These are phyloP conservation scores for Cladosporium oxysporum DNA, from an alignment of 2,329 filamentous ascomycete genomes.

Conservation along the genomic window DNA sequence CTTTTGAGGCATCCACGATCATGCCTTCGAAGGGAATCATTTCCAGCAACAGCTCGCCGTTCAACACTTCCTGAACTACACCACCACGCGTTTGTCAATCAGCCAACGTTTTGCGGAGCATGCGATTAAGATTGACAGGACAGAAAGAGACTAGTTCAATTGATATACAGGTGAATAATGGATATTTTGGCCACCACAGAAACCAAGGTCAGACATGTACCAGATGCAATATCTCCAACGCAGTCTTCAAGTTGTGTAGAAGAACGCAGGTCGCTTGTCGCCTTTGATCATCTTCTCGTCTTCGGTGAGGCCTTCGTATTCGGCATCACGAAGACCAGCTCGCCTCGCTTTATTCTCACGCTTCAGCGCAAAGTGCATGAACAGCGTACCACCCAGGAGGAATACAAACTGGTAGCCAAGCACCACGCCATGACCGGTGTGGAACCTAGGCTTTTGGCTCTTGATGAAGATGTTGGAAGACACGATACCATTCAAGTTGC, in stretches of 20 bases:
- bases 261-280: constrained; percentile 56
- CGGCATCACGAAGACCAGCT: constrained; percentile 66
- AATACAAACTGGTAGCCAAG: constrained; percentile 72
- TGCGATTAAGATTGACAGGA: not conserved
- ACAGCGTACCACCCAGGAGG: constrained; percentile 66
- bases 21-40: not conserved
- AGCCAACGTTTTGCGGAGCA: not conserved
- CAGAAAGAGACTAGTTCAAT: not conserved
- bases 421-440: constrained; percentile 71
- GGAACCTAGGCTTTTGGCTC: constrained; percentile 27
- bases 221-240: not conserved
- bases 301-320: constrained; percentile 63
- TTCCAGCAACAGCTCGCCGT: not conserved
- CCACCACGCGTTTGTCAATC: not conserved
- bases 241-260: constrained; percentile 29
- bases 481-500: constrained; percentile 86
- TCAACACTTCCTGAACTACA: not conserved
- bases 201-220: not conserved
- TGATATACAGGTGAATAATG: not conserved
- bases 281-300: constrained; percentile 67
- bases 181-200: not conserved
- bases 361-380: constrained; percentile 63
- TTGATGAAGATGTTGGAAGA: constrained; percentile 73
- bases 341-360: constrained; percentile 69
- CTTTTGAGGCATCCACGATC: not conserved